Conservation (phyloP, 1,284 basidiomycete genomes). For the Apiotrichum mycotoxinovorans region DNA sequence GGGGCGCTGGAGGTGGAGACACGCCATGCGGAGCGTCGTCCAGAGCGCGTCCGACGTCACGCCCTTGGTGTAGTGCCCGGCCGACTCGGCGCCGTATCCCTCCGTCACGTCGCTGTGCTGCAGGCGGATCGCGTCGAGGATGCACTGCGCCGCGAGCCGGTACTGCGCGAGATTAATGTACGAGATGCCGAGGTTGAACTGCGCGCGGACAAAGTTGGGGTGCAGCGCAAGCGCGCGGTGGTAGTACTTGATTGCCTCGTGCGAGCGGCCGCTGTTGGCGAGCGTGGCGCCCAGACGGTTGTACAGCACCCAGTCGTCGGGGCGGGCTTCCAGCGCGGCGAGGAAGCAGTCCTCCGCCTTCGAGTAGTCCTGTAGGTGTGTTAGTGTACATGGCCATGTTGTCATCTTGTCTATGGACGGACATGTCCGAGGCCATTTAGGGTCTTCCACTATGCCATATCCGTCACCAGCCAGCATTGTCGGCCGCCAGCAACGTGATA, state of each 20-base stretch:
- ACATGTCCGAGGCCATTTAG: not conserved
- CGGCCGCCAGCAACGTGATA: not conserved
- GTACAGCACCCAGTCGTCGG: constrained; percentile 94
- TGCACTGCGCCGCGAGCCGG: constrained; percentile 75
- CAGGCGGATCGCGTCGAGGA: constrained; percentile 76
- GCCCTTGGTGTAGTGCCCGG: constrained; percentile 55
- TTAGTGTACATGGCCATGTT: too few species aligned
- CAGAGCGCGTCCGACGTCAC: constrained; percentile 73
- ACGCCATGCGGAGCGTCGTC: constrained; percentile 77
- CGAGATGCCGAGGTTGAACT: constrained; percentile 87
- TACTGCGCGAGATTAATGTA: constrained; percentile 83
- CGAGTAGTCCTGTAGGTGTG: constrained; percentile 65
- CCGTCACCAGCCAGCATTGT: not conserved
- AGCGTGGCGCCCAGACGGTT: constrained; percentile 95
- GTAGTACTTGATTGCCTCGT: constrained; percentile 85
- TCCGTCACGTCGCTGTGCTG: constrained; percentile 73
- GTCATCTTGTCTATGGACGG: too few species aligned
- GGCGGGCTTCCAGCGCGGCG: constrained; percentile 79
- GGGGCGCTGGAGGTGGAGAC: constrained; percentile 56
- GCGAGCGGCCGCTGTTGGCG: constrained; percentile 81
- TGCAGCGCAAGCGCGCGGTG: constrained; percentile 83
- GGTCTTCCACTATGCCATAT: not conserved
- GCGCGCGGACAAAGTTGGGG: constrained; percentile 87
- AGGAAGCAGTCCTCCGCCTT: constrained; percentile 94
- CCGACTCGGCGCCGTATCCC: constrained; percentile 51